A percentile compares a stretch with the other conserved stretches of the same genome.
Conservation (phyloP, 306 rosid genomes). For the Arachis hypogaea region DNA sequence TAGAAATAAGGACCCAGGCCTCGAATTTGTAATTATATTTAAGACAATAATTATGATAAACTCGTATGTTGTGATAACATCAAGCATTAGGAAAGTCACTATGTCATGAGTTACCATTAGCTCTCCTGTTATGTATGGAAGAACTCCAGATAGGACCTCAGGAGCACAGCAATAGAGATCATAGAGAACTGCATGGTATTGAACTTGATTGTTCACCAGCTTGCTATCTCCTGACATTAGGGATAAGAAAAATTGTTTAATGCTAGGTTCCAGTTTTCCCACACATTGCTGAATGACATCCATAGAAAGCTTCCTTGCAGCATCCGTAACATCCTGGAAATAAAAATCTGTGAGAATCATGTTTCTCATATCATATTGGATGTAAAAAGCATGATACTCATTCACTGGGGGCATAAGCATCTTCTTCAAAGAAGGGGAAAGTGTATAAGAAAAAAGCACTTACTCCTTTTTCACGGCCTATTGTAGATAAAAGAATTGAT, state of each 20-base stretch:
- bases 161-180: constrained; percentile 88
- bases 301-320: constrained; percentile 91
- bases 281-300: constrained; percentile 75
- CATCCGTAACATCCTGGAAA: constrained; percentile 73
- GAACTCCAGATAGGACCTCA: constrained; percentile 73
- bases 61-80: neutral
- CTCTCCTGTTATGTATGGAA: constrained; percentile 80
- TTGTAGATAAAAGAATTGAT: constrained; percentile 59
- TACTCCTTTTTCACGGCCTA: constrained; percentile 81
- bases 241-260: constrained; percentile 71
- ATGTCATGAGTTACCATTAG: constrained; percentile 68
- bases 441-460: constrained; percentile 41
- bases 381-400: constrained; percentile 10
- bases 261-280: constrained; percentile 80
- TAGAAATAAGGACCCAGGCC: constrained; percentile 36
- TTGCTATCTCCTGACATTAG: constrained; percentile 78
- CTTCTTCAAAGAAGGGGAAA: constrained; percentile 30
- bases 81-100: constrained; percentile 30
- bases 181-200: constrained; percentile 78
- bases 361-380: constrained; percentile 25
- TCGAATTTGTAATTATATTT: constrained; percentile 28
- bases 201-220: constrained; percentile 57
- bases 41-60: constrained; percentile 14
- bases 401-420: constrained; percentile 26
- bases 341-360: constrained; percentile 40